Evolutionary conservation across 2,329 filamentous ascomycete species (phyloP), one percentile per base, ranked within the genome.

Genomic region (Stagonosporopsis chrysanthemi): DNA sequence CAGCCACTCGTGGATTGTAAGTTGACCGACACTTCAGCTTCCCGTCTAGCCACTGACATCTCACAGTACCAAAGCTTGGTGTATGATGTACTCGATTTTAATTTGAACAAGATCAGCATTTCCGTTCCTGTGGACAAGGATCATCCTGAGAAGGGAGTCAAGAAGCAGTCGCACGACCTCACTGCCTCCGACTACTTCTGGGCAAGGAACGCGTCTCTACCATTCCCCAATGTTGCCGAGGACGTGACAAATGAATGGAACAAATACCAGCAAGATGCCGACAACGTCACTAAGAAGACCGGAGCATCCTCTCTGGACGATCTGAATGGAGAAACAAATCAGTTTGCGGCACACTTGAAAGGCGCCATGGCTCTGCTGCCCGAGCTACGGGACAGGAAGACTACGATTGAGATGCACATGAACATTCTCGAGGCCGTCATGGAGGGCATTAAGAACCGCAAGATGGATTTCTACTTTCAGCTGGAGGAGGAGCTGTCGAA

Each of bases 381-480:
- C 0, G 94, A 98, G 75, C 83, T 99, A 64, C 85, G 92, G 62
- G 95, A 98, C 76, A 88, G 95, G 57, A 99, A 99, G 75, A 88
- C 70, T 1, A 72, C 67, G 2, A 84, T 99, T 5, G 95, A 70
- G 51, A 98, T 97, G 90, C 95, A 99, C 76, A 99, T 99, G 95
- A 97, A 96, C 74, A 97, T 98, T 57, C 83, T 96, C 3, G 94
- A 93, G 1, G 91, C 91, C 1, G 75, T 90, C 9, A 77, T 89
- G 54, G 86, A 88, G 67, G 93, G 92, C 1, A 97, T 98, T 77
- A 97, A 98, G 74, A 91, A 96, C 67, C 88, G 95, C 15, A 93
- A 98, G 75, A 82, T 99, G 6, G 95, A 99, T 74, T 95, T 95
- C 74, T 99, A 91, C 78, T 99, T 96, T 80, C 92, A 98, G 73